Conservation (phyloP, 768 basidiomycete genomes). For the Lepiota brunneoincarnata region DNA sequence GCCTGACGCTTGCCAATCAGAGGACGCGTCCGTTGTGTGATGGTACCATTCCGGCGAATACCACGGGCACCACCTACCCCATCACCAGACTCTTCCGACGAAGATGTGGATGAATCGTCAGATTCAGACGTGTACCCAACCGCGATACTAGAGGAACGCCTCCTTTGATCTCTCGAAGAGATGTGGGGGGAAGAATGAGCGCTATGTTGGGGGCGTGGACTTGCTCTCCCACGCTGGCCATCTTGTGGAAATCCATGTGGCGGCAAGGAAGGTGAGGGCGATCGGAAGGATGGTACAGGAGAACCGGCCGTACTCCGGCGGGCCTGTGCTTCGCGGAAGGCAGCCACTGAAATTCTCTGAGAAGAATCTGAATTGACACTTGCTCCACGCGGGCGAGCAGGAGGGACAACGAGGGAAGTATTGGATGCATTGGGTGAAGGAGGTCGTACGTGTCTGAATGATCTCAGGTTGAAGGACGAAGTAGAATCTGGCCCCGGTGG, state of each 20-base stretch:
- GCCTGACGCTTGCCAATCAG: slow-evolving; percentile 24
- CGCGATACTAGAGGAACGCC: slow-evolving; percentile 22
- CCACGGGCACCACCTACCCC: slow-evolving; percentile 24
- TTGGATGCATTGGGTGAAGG: slow-evolving; percentile 34
- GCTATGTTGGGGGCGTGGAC: slow-evolving; percentile 23
- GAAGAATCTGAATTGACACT: slow-evolving; percentile 63
- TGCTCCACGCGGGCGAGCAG: slow-evolving; percentile 52
- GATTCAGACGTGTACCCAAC: slow-evolving; percentile 27
- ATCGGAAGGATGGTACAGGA: slow-evolving; percentile 50
- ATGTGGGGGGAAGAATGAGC: slow-evolving; percentile 11
- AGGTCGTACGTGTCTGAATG: slow-evolving; percentile 67
- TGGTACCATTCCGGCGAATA: slow-evolving; percentile 12
- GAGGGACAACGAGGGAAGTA: slow-evolving; percentile 33
- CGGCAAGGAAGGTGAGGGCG: slow-evolving; percentile 30
- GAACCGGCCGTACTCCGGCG: slow-evolving; percentile 61
- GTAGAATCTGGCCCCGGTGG: slow-evolving; percentile 15
- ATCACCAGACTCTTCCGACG: slow-evolving; percentile 13
- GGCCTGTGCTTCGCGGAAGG: slow-evolving; percentile 77
- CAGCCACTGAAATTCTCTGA: slow-evolving; percentile 77
- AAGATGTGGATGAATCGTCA: slow-evolving; percentile 23
- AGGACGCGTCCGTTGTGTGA: slow-evolving; percentile 15
- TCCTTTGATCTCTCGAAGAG: slow-evolving; percentile 1
- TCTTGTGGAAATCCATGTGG: slow-evolving; percentile 19
- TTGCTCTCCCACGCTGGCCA: slow-evolving; percentile 18
- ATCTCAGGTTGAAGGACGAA: slow-evolving; percentile 67